Evolutionary conservation across 805 yeast genomes (phyloP), one percentile per base, ranked within the genome.

Genomic region (Torulaspora quercuum): DNA sequence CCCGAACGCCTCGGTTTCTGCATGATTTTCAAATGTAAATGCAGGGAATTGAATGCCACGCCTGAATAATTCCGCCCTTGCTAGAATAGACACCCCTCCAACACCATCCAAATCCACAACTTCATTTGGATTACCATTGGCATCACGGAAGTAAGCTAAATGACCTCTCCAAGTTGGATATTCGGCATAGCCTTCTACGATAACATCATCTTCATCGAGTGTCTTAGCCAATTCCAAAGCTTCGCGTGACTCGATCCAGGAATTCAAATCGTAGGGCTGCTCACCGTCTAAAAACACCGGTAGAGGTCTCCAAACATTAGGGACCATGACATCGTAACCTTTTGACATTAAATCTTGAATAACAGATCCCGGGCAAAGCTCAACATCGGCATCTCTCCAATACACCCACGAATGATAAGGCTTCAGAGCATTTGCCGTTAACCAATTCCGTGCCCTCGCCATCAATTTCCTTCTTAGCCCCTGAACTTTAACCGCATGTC

Each of bases 291-390:
- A 73, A 64, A 89, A 92, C 29, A 80, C 82, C 2, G 98, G 98
- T 44, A 92, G 70, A 2, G 97, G 98, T 51, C 98, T 73, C 98
- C 98, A 92, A 21, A 92, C 96, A 55, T 92, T 87, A 18, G 87
- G 95, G 25, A 82, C 73, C 59, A 84, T 69, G 10, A 84, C 82
- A 53, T 84, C 95, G 54, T 70, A 80, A 46, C 75, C 73, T 44
- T 68, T 69, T 45, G 73, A 70, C 90, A 84, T 83, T 63, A 84
- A 66, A 52, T 74, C 80, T 59, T 84, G 79, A 43, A 84, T 75
- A 32, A 84, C 80, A 26, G 80, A 70, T 5, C 86, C 87, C 0
- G 90, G 89, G 48, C 84, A 78, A n/a, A 82, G 69, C 53, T 84
- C 95, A 33, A 84, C 78, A 54, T 84, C 95, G 1, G 77, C 92